Evolutionary conservation across 2,329 filamentous ascomycete genomes (phyloP), one percentile per base, ranked within the genome.

Genomic region (Fusarium oxysporum): DNA sequence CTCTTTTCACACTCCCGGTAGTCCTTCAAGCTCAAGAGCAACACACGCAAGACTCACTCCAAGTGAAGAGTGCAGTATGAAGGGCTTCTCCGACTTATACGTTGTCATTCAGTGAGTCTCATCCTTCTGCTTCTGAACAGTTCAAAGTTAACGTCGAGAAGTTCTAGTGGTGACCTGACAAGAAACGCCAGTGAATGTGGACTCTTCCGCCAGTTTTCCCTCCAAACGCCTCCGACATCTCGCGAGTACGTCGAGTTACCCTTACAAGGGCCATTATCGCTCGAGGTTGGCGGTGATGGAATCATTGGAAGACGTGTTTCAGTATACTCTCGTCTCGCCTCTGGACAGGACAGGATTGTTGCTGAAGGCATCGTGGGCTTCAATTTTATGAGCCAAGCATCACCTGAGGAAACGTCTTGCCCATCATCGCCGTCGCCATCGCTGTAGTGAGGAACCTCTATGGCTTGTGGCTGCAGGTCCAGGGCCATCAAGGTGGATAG

Each of bases 311-410:
- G 85, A 8, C 79, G 85, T 14, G 85, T 87, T 2, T 86, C 85
- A 1, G 58, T 87, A 1, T 81, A 79, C 35, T 78, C 80, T 1
- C 70, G 76, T 0, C 61, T 71, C 1, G 51, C 60, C 1, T 67
- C 60, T 70, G 80, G 80, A 35, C 30, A 30, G 30, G 75, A 74
- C 32, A 71, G 72, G 9, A 79, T 85, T 0, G 69, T 86, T 7
- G 85, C 85, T 0, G 85, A 87, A 69, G 86, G 86, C 0, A 85
- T 87, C n/a, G 83, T 87, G 8, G 86, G 86, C 2, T 86, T 85
- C 74, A 87, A 87, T 40, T 82, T 81, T 48, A 56, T 78, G 58
- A 77, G 71, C 38, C 68, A 68, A 25, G 38, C 58, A 38, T 5
- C 23, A 30, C 10, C 58, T 2, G 51, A 53, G 8, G 65, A 65